Evolutionary conservation across 2,329 filamentous ascomycete species (phyloP).

Genomic region (Colletotrichum incanum): DNA sequence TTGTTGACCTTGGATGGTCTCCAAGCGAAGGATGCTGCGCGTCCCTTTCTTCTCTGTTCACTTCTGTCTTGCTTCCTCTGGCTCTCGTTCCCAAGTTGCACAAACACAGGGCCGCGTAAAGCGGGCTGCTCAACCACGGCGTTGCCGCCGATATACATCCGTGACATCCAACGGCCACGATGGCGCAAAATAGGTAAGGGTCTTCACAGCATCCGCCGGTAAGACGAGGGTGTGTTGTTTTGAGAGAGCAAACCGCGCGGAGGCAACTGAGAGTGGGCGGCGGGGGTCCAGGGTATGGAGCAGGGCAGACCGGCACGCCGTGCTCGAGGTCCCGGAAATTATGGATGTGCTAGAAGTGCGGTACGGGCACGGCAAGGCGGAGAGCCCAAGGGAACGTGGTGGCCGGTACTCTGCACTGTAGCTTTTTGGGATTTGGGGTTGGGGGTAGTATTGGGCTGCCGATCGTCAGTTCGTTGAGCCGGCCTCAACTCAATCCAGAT

Average conservation of each 20-base stretch:
- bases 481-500: neutral
- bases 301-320: conserved; percentile 19
- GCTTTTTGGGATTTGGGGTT: neutral
- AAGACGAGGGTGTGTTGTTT: neutral
- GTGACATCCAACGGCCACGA: neutral
- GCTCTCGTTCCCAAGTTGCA: neutral
- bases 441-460: neutral
- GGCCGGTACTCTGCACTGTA: neutral
- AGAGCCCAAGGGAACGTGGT: neutral
- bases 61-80: neutral
- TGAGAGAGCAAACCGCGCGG: conserved; percentile 3
- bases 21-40: neutral
- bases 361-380: conserved; percentile 1
- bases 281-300: conserved; percentile 14
- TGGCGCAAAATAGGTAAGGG: neutral
- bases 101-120: neutral
- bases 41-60: neutral
- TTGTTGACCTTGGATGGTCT: neutral
- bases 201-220: neutral
- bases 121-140: neutral
- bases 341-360: neutral
- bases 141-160: neutral
- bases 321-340: conserved; percentile 10
- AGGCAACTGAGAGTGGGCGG: conserved; percentile 2
- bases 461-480: neutral